Conservation (phyloP, 1,284 basidiomycete genomes). For the Boletus hoseneyae region DNA sequence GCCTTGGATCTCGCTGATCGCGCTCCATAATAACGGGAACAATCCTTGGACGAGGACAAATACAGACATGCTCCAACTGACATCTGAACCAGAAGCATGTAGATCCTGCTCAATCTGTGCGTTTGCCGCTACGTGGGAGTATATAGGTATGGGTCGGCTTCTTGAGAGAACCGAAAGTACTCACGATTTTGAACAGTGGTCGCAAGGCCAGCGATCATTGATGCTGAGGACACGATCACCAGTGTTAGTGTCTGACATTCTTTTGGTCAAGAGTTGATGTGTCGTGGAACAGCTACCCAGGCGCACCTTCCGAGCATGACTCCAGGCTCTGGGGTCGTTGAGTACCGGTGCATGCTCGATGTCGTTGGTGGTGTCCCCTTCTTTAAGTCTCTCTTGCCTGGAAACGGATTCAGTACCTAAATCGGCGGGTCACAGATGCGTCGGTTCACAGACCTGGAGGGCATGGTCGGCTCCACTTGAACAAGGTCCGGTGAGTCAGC, state of each 20-base stretch:
- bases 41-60: conserved; percentile 79
- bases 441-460: conserved; percentile 10
- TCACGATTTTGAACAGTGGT: conserved; percentile 68
- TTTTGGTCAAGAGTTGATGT: not conserved
- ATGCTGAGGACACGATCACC: conserved; percentile 54
- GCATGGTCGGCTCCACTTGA: conserved; percentile 12
- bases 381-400: conserved; percentile 1
- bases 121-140: conserved; percentile 52
- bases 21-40: conserved; percentile 68
- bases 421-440: not conserved
- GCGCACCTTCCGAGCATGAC: conserved; percentile 55
- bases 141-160: not conserved
- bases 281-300: no score
- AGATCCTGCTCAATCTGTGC: conserved; percentile 65
- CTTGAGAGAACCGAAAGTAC: conserved; percentile 15
- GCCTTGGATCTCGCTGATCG: conserved; percentile 77
- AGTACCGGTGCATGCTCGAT: conserved; percentile 66
- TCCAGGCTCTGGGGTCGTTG: conserved; percentile 81
- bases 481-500: not conserved
- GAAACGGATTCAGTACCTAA: not conserved
- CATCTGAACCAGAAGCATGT: conserved; percentile 63
- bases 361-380: conserved; percentile 33
- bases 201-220: conserved; percentile 71
- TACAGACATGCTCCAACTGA: conserved; percentile 72
- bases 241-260: conserved; percentile 49